phyloP scores from a whole-genome alignment of 2,329 filamentous ascomycete species.

The Cytospora piceae region DNA sequence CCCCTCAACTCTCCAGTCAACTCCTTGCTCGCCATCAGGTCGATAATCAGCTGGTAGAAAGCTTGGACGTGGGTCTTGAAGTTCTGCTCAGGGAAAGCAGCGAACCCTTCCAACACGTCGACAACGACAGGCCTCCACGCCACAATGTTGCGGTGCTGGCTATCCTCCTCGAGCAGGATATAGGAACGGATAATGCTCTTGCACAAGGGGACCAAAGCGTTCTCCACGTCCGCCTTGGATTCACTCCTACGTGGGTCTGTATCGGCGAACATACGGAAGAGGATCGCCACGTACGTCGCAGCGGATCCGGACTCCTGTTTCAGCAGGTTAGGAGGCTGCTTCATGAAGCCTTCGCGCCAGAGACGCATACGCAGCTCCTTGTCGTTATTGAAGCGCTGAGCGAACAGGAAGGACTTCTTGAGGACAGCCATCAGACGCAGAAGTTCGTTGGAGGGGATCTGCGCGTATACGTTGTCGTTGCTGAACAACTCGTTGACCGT shows the following conservation, averaged over 20 bases:
- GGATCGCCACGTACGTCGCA: constrained; percentile 91
- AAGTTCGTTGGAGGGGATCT: constrained; percentile 89
- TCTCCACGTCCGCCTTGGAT: constrained; percentile 82
- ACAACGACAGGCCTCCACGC: constrained; percentile 98
- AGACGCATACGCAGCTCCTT: constrained; percentile 92
- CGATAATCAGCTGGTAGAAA: constrained; percentile 86
- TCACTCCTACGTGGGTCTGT: constrained; percentile 79
- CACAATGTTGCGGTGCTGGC: constrained; percentile 93
- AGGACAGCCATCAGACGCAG: constrained; percentile 90
- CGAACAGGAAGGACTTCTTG: constrained; percentile 96
- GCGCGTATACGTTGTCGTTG: constrained; percentile 90
- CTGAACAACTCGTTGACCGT: constrained; percentile 98
- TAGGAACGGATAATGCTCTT: constrained; percentile 91
- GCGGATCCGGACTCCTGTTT: constrained; percentile 96
- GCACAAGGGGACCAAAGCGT: constrained; percentile 90
- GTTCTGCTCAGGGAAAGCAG: constrained; percentile 76
- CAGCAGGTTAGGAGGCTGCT: constrained; percentile 93
- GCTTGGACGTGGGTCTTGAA: constrained; percentile 79
- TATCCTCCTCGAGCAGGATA: constrained; percentile 87
- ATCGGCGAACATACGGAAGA: constrained; percentile 97
- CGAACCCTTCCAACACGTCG: constrained; percentile 92
- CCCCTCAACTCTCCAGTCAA: constrained; percentile 77
- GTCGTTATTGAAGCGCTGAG: constrained; percentile 96
- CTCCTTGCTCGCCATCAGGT: constrained; percentile 75
- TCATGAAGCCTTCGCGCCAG: constrained; percentile 99